Evolutionary conservation across 176 grass and related monocot genomes (phyloP).

Genomic region (Musa beccarii): DNA sequence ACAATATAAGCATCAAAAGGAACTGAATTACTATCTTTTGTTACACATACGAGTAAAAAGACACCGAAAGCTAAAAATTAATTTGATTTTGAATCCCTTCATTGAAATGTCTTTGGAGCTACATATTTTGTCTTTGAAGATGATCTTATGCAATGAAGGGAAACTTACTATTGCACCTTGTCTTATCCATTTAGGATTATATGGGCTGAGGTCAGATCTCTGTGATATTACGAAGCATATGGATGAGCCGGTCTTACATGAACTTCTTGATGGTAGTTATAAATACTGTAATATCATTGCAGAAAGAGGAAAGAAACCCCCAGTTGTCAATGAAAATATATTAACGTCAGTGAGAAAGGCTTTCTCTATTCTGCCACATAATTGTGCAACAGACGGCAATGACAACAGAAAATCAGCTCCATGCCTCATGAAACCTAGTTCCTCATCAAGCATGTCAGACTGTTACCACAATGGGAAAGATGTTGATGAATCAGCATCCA

Average conservation of each 20-base stretch:
- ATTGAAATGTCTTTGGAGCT: neutral
- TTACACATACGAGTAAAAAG: neutral
- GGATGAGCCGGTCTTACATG: conserved; percentile 50
- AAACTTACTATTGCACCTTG: conserved; percentile 22
- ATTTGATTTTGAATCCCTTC: neutral
- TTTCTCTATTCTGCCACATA: conserved; percentile 58
- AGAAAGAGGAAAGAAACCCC: conserved; percentile 66
- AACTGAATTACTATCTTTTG: neutral
- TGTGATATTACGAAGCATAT: conserved; percentile 73
- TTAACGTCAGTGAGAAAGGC: conserved; percentile 57
- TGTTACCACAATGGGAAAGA: conserved; percentile 45
- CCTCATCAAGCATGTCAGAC: conserved; percentile 29
- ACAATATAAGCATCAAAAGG: neutral
- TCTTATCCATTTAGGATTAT: conserved; percentile 47
- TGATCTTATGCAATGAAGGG: neutral
- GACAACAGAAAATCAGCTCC: conserved; percentile 35
- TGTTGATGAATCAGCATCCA: conserved; percentile 31
- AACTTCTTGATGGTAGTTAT: conserved; percentile 69
- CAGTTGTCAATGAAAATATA: conserved; percentile 51
- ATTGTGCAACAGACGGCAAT: conserved; percentile 25
- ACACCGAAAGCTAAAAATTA: neutral
- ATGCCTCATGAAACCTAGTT: conserved; percentile 36
- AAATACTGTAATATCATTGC: conserved; percentile 59
- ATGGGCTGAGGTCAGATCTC: conserved; percentile 72
- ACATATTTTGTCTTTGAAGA: neutral